These are phyloP conservation scores for Alternaria ethzedia DNA, from an alignment of 2,329 filamentous ascomycete species.

Conservation along the genomic window DNA sequence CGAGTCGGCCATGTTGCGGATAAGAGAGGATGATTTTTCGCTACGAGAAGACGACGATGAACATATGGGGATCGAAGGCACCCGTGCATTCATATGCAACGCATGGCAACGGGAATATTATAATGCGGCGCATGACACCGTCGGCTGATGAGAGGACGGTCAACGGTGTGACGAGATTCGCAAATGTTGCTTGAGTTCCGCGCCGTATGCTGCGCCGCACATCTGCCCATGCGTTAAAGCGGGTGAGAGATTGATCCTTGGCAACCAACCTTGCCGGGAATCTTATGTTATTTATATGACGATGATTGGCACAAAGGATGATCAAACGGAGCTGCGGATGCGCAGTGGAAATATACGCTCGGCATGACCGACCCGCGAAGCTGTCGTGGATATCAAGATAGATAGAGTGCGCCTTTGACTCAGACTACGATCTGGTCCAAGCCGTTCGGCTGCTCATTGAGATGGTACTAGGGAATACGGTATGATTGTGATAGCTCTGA, in stretches of 20 bases:
- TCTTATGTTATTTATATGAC: not conserved
- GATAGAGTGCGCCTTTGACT: too few relatives aligned
- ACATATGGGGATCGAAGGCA: not conserved
- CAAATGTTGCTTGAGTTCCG: not conserved
- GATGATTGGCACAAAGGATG: not conserved
- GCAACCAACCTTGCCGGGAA: not conserved
- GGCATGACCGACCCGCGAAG: not conserved
- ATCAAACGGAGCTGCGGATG: not conserved
- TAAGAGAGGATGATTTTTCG: not conserved
- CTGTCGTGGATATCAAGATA: too few relatives aligned
- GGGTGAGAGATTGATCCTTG: not conserved
- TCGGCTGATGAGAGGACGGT: not conserved
- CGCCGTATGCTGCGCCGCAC: not conserved
- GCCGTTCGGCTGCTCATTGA: too few relatives aligned
- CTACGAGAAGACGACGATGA: not conserved
- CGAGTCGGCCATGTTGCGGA: not conserved
- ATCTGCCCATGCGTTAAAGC: not conserved
- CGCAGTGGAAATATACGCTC: not conserved
- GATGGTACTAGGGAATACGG: too few relatives aligned
- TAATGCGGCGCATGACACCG: not conserved
- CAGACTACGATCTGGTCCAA: too few relatives aligned
- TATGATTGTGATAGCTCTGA: too few relatives aligned
- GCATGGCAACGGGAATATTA: not conserved
- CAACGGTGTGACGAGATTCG: not conserved
- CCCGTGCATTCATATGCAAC: not conserved